Evolutionary conservation across 768 basidiomycete genomes (phyloP).

Genomic region (Clitopilus passeckerianus): DNA sequence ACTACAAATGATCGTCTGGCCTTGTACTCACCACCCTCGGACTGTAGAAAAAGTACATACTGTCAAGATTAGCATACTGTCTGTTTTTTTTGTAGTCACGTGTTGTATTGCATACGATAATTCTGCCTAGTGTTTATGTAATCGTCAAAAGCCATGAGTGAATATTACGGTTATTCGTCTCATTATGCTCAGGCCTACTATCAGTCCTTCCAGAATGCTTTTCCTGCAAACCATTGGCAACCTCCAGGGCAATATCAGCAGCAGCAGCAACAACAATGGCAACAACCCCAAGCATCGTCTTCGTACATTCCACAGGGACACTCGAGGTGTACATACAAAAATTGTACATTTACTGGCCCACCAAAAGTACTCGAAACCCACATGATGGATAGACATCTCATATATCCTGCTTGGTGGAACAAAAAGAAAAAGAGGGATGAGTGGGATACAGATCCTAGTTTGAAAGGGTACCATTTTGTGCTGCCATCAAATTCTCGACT

Average conservation of each 20-base stretch:
- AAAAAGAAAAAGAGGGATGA: conserved; percentile 46
- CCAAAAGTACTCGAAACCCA: conserved; percentile 70
- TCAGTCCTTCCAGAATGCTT: neutral
- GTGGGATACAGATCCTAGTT: conserved; percentile 81
- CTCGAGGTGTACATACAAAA: conserved; percentile 51
- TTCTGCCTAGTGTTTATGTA: conserved; percentile 1
- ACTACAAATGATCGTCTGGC: neutral
- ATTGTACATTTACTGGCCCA: conserved; percentile 69
- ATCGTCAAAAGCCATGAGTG: neutral
- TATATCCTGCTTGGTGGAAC: conserved; percentile 74
- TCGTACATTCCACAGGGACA: conserved; percentile 65
- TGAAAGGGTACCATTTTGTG: conserved; percentile 55
- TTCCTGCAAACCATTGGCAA: neutral
- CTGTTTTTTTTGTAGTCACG: neutral
- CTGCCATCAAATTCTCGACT: conserved; percentile 1
- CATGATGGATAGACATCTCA: conserved; percentile 88
- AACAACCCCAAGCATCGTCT: conserved; percentile 6
- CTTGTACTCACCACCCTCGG: neutral
- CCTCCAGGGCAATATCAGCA: neutral
- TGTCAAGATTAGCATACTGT: neutral
- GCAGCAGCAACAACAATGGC: neutral
- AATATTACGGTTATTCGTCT: conserved; percentile 10
- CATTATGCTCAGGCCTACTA: conserved; percentile 16
- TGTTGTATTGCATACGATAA: neutral
- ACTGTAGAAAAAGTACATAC: neutral